Percentiles rank a stretch among this genome's conserved stretches.
These are phyloP conservation scores for Lentinula sp. DNA, from an alignment of 768 basidiomycete species.

Conservation along the genomic window DNA sequence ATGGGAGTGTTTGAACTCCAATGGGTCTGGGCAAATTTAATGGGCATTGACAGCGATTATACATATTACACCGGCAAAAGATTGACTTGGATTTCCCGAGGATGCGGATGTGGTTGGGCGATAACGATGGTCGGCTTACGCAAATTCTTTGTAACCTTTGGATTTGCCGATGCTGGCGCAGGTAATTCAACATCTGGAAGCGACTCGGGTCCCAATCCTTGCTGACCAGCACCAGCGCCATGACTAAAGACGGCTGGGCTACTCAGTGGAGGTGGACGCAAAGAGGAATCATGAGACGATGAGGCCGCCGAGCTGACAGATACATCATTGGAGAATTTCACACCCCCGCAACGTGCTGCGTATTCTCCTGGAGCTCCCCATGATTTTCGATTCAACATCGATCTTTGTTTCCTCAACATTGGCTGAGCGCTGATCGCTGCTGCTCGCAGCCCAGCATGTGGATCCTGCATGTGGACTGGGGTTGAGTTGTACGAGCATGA, in stretches of 20 bases:
- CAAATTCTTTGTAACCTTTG: not conserved
- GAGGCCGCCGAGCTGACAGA: not conserved
- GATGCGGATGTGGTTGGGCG: not conserved
- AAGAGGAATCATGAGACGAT: not conserved
- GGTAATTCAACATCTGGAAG: not conserved
- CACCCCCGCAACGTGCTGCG: not conserved
- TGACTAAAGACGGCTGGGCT: not conserved
- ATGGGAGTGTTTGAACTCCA: too few relatives aligned
- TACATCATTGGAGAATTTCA: not conserved
- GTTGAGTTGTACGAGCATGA: not conserved
- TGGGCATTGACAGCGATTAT: not conserved
- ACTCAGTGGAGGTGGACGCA: not conserved
- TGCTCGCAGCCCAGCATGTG: constrained; percentile 5
- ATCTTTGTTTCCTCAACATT: constrained; percentile 4
- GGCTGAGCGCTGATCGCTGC: not conserved
- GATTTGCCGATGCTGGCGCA: not conserved
- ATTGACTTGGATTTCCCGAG: not conserved
- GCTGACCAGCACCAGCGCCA: not conserved
- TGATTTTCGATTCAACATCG: constrained; percentile 5
- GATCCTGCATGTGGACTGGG: not conserved
- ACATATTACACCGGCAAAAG: not conserved
- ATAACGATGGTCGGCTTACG: not conserved
- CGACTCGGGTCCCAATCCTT: not conserved
- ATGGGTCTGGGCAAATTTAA: too few relatives aligned
- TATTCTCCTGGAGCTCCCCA: constrained; percentile 4